phyloP scores from a whole-genome alignment of 352 stramenopile genomes.

The Pythium brachiatum region DNA sequence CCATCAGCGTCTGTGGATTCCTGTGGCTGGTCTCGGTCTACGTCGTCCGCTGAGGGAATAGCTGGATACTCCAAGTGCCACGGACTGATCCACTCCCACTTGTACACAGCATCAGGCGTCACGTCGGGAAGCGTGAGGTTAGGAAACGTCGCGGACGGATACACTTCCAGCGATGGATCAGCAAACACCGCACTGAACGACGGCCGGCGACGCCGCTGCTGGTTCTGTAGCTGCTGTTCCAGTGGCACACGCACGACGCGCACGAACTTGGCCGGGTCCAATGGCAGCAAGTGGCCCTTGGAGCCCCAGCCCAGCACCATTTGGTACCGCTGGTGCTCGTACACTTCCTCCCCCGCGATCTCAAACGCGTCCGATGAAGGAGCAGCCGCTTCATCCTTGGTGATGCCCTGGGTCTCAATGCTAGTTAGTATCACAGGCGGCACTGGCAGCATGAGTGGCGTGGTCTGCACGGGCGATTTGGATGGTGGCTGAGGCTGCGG shows the following conservation, averaged over 20 bases:
- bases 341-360: slow-evolving; percentile 47
- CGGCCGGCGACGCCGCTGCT: slow-evolving; percentile 4
- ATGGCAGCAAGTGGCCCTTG: slow-evolving; percentile 65
- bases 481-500: neutral
- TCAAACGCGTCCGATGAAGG: slow-evolving; percentile 5
- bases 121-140: slow-evolving; percentile 44
- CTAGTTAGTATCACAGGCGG: neutral
- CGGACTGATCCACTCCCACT: slow-evolving; percentile 73
- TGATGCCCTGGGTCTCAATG: neutral
- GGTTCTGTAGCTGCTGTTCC: neutral
- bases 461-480: neutral
- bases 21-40: neutral
- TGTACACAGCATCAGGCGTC: neutral
- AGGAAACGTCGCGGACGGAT: slow-evolving; percentile 49
- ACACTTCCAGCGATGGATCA: slow-evolving; percentile 33
- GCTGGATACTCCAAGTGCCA: slow-evolving; percentile 53
- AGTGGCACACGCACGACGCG: slow-evolving; percentile 28
- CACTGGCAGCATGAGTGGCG: neutral
- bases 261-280: slow-evolving; percentile 73
- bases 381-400: neutral
- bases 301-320: slow-evolving; percentile 70
- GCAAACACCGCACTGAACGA: slow-evolving; percentile 6
- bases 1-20: slow-evolving; percentile 35
- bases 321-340: slow-evolving; percentile 72
- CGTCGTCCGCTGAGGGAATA: neutral